Conservation (phyloP, 805 yeast genomes). For the Candida dajiaensis region DNA sequence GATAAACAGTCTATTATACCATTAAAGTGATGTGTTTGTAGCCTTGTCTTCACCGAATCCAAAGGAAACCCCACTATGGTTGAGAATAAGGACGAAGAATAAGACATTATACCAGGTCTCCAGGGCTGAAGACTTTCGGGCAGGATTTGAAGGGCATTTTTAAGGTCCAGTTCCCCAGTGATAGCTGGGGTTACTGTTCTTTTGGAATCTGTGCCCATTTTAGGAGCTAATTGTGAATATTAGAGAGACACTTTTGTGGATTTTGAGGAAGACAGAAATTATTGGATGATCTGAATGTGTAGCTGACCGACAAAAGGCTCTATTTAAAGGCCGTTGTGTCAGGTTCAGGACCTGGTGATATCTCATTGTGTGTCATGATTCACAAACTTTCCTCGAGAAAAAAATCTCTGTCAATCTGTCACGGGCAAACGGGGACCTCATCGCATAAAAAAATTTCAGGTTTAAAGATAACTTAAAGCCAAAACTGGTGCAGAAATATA, state of each 20-base stretch:
- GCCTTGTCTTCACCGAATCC: conserved; percentile 81
- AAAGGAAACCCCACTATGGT: conserved; percentile 77
- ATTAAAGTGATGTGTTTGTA: conserved; percentile 69
- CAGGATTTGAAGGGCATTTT: conserved; percentile 40
- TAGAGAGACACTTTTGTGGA: not conserved
- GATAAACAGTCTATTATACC: conserved; percentile 52
- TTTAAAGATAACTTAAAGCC: not conserved
- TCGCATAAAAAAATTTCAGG: not conserved
- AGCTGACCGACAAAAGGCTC: not conserved
- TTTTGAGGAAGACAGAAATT: not conserved
- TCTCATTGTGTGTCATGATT: not conserved
- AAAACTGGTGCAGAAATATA: not conserved
- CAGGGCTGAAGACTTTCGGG: conserved; percentile 46
- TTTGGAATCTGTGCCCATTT: conserved; percentile 10
- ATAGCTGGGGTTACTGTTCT: conserved; percentile 42
- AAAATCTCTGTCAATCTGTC: not conserved
- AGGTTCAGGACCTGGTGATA: not conserved
- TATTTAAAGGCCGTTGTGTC: not conserved
- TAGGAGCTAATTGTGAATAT: not conserved
- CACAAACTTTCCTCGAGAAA: not conserved
- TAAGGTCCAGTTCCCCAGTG: conserved; percentile 45
- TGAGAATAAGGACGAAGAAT: conserved; percentile 54
- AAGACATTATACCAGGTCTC: conserved; percentile 55
- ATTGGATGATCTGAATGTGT: not conserved
- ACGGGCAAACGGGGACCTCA: not conserved